phyloP scores from a whole-genome alignment of 2,329 filamentous ascomycete species.

The Nannizzia gypsea region DNA sequence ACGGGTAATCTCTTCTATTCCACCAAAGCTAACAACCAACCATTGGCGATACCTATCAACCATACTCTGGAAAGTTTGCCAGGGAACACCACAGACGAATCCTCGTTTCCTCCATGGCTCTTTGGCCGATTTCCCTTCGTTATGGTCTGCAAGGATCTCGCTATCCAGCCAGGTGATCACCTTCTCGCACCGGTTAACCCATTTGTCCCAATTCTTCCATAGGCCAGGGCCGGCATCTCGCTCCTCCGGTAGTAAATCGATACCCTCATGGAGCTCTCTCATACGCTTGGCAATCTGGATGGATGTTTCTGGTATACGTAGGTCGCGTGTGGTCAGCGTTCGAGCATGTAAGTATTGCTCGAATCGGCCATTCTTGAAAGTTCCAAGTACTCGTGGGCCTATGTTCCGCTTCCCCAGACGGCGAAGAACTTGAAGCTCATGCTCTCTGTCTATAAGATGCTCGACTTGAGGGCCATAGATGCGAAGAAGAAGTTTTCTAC shows the following conservation, averaged over 20 bases:
- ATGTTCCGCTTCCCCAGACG: slow-evolving; percentile 86
- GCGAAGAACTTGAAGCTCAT: slow-evolving; percentile 73
- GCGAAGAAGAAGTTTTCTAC: slow-evolving; percentile 67
- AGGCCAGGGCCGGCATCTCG: slow-evolving; percentile 67
- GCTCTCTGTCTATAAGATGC: slow-evolving; percentile 86
- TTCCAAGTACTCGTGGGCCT: slow-evolving; percentile 78
- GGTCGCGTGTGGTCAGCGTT: slow-evolving; percentile 62
- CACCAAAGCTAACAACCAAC: slow-evolving; percentile 61
- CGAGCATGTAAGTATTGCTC: slow-evolving; percentile 86
- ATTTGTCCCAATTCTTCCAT: slow-evolving; percentile 91
- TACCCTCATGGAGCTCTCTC: slow-evolving; percentile 87
- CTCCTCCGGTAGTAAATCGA: slow-evolving; percentile 72
- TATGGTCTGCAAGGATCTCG: slow-evolving; percentile 44
- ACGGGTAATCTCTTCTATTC: slow-evolving; percentile 53
- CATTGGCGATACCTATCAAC: slow-evolving; percentile 67
- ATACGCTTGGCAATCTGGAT: slow-evolving; percentile 94
- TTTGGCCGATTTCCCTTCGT: slow-evolving; percentile 30
- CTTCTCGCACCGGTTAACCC: slow-evolving; percentile 54
- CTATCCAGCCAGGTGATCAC: slow-evolving; percentile 43
- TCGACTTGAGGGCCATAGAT: slow-evolving; percentile 94
- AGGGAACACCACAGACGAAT: slow-evolving; percentile 71
- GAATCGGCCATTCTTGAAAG: slow-evolving; percentile 88
- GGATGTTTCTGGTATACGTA: slow-evolving; percentile 71
- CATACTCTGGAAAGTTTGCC: slow-evolving; percentile 61
- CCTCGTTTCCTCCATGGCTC: slow-evolving; percentile 58